Evolutionary conservation across 306 rosid genomes (phyloP).

Genomic region (Trichosanthes cucumerina): DNA sequence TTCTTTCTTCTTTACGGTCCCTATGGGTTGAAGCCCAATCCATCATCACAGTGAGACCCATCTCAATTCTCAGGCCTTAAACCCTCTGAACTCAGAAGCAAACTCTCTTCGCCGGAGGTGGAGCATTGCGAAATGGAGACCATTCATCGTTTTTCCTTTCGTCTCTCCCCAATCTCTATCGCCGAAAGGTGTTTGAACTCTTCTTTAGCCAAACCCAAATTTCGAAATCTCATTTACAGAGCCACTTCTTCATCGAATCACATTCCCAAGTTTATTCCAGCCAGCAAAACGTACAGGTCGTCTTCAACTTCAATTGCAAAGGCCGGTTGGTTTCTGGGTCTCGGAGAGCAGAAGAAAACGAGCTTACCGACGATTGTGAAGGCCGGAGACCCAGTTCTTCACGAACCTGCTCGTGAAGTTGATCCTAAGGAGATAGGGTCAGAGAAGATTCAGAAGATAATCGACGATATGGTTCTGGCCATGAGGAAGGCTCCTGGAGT

Average conservation of each 20-base stretch:
- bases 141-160: constrained; percentile 29
- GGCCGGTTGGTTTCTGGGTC: constrained; percentile 85
- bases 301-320: constrained; percentile 26
- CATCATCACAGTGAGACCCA: background rate
- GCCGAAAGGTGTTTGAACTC: constrained; percentile 14
- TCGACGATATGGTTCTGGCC: constrained; percentile 70
- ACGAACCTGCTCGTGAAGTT: constrained; percentile 68
- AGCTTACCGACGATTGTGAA: constrained; percentile 56
- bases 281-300: constrained; percentile 18
- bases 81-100: background rate
- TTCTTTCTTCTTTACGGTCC: background rate
- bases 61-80: background rate
- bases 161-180: constrained; percentile 22
- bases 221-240: constrained; percentile 7
- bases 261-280: constrained; percentile 3
- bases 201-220: constrained; percentile 13
- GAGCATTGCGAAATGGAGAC: constrained; percentile 34
- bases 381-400: constrained; percentile 93
- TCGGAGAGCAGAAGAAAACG: constrained; percentile 35
- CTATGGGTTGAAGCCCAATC: background rate
- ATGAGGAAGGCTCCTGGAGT: constrained; percentile 87
- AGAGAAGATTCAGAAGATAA: constrained; percentile 66
- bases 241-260: constrained; percentile 1
- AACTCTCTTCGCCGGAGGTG: background rate
- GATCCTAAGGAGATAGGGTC: constrained; percentile 47